A percentile compares a stretch with the other conserved stretches of the same genome.
Conservation (phyloP, 1,139 yeast genomes). For the Yamadazyma siamensis region DNA sequence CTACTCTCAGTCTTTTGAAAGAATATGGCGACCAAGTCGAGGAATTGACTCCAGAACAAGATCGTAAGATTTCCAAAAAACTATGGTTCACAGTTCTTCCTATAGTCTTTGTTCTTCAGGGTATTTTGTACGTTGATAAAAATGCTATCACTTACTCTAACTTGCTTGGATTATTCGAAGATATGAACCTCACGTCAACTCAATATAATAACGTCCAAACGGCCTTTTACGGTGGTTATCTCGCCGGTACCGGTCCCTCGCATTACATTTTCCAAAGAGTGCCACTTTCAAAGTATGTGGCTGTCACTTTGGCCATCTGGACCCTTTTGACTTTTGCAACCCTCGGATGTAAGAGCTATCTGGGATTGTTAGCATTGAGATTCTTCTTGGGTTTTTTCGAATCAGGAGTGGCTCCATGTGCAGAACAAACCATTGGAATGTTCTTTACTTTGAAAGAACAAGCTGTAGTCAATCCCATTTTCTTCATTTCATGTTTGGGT, state of each 20-base stretch:
- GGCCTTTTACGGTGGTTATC: conserved; percentile 31
- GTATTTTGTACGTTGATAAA: conserved; percentile 42
- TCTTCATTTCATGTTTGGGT: conserved; percentile 27
- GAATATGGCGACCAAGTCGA: conserved; percentile 25
- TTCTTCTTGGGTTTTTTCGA: conserved; percentile 40
- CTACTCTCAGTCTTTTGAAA: conserved; percentile 9
- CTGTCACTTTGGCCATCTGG: conserved; percentile 47
- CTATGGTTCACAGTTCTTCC: conserved; percentile 28
- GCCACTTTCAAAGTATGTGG: conserved; percentile 52
- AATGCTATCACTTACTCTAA: conserved; percentile 42
- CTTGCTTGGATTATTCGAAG: conserved; percentile 39
- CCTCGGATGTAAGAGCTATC: conserved; percentile 41
- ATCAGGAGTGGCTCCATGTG: conserved; percentile 30
- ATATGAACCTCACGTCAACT: conserved; percentile 29
- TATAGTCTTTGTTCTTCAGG: conserved; percentile 27
- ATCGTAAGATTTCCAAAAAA: conserved; percentile 27
- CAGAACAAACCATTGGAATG: conserved; percentile 35
- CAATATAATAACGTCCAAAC: conserved; percentile 37
- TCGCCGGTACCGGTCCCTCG: conserved; percentile 26
- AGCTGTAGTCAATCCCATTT: too few species aligned
- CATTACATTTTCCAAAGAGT: conserved; percentile 48
- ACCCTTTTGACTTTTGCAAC: conserved; percentile 48
- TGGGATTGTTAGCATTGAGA: conserved; percentile 47
- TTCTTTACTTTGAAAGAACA: too few species aligned
- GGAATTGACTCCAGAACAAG: conserved; percentile 32